Base-by-base conservation (phyloP, 345 rosid genomes). In the Lagerstroemia speciosa region DNA sequence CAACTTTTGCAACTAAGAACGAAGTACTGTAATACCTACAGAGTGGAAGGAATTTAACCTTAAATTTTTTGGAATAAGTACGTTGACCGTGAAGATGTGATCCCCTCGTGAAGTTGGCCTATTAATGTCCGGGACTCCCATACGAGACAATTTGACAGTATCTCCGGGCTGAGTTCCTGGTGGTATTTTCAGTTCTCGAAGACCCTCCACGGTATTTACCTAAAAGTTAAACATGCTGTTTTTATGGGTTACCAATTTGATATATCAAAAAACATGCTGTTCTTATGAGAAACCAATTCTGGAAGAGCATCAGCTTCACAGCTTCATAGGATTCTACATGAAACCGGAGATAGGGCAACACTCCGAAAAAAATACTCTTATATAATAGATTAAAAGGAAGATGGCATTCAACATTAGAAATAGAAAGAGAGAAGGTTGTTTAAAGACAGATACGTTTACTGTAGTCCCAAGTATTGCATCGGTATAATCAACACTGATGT, bases 151-250 rank as follows among this genome's bases (percentile, higher is more conserved):
- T 72, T 78, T 93, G 71, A 93, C 66, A 20, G 81, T 77, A 67
- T 86, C 96, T 6, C 97, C 97, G 40, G 96, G 92, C 84, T 93
- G 97, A 78, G 81, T 81, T 67, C 97, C 98, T 8, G 85, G 37
- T 40, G 96, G 97, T 73, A 93, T 86, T 64, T 65, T 73, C 75
- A 90, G 92, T 75, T 87, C 89, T 82, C 74, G 82, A 72, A 78
- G 70, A 60, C 98, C 98, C 69, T 86, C 92, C 29, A 91, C 86
- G 24, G 98, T 93, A 74, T 91, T 91, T 64, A 93, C 98, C 98
- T 93, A 84, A 65, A 45, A 27, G 63, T 58, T 27, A 58, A 27
- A 58, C 20, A 29, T 10, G 34, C 20, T 27, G 3, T 27, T 27
- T 6, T n/a, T 58, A 58, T 58, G 27, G 29, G 63, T 58, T 8